Conservation (phyloP, 805 yeast species). For the Candida alai region DNA sequence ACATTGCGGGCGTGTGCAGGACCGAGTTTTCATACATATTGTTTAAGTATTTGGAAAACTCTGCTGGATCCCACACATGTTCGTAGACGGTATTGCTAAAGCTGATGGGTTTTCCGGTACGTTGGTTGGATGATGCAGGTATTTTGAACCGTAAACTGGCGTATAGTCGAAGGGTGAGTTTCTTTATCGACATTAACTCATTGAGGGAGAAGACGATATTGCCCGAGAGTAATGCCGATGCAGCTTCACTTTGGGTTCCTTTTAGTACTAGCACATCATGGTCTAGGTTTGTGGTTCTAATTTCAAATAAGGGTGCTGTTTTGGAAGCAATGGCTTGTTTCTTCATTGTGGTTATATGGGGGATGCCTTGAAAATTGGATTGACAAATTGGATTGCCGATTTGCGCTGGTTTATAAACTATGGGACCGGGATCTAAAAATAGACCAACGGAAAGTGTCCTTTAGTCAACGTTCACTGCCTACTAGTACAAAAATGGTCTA, state of each 20-base stretch:
- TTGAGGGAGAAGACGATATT: slow-evolving; percentile 68
- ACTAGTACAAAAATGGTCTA: too few relatives aligned
- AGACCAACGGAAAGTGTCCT: too few relatives aligned
- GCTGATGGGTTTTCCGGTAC: slow-evolving; percentile 37
- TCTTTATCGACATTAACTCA: slow-evolving; percentile 71
- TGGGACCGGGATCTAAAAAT: too few relatives aligned
- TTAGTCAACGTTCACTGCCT: too few relatives aligned
- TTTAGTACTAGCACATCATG: slow-evolving; percentile 77
- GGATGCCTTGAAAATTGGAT: too few relatives aligned
- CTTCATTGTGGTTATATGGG: slow-evolving; percentile 1
- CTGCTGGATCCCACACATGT: slow-evolving; percentile 71
- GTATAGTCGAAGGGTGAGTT: slow-evolving; percentile 57
- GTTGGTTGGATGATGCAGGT: too few relatives aligned
- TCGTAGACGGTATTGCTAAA: slow-evolving; percentile 68
- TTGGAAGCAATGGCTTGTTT: slow-evolving; percentile 12
- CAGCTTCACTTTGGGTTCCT: slow-evolving; percentile 75
- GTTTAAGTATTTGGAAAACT: slow-evolving; percentile 42
- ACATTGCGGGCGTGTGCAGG: slow-evolving; percentile 6
- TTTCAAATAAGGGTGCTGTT: slow-evolving; percentile 37
- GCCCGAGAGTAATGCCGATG: slow-evolving; percentile 73
- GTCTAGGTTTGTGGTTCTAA: slow-evolving; percentile 62
- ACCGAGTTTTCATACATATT: slow-evolving; percentile 28
- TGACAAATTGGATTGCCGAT: too few relatives aligned
- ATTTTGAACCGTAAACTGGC: slow-evolving; percentile 62
- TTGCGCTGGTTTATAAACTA: too few relatives aligned